A percentile compares a stretch with the other conserved stretches of the same genome.
These are phyloP conservation scores for Maudiozyma pseudohumilis DNA, from an alignment of 805 yeast genomes.

Conservation along the genomic window DNA sequence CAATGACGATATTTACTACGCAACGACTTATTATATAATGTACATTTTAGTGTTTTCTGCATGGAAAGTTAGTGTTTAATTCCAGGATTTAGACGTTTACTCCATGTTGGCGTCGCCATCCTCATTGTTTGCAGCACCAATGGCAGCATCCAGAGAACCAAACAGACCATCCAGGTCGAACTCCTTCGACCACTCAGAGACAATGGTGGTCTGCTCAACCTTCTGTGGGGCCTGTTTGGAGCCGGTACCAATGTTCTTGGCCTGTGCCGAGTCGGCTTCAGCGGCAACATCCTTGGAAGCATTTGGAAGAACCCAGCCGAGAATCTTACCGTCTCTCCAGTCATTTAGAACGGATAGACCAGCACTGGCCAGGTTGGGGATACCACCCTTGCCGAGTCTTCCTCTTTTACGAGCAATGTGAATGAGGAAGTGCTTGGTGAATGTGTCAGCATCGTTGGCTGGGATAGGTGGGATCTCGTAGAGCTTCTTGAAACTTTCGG, in stretches of 20 bases:
- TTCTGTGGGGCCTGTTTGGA: slow-evolving; percentile 34
- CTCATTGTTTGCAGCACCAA: slow-evolving; percentile 19
- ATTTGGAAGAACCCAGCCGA: slow-evolving; percentile 82
- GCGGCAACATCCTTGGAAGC: slow-evolving; percentile 34
- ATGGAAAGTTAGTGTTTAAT: too few relatives aligned
- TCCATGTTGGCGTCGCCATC: slow-evolving; percentile 12
- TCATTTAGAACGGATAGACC: slow-evolving; percentile 76
- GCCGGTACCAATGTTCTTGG: slow-evolving; percentile 29
- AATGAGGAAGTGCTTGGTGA: slow-evolving; percentile 76
- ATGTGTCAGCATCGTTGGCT: slow-evolving; percentile 59
- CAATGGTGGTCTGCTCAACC: slow-evolving; percentile 64
- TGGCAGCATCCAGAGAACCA: slow-evolving; percentile 31
- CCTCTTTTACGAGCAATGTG: slow-evolving; percentile 92
- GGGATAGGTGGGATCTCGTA: slow-evolving; percentile 79
- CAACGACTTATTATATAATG: too few relatives aligned
- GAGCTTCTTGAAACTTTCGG: slow-evolving; percentile 59
- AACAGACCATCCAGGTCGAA: slow-evolving; percentile 84
- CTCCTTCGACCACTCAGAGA: slow-evolving; percentile 86
- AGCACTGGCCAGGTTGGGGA: slow-evolving; percentile 82
- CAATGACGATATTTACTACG: too few relatives aligned
- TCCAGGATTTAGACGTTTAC: too few relatives aligned
- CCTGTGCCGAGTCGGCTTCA: slow-evolving; percentile 8
- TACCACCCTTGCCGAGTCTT: slow-evolving; percentile 83
- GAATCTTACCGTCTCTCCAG: slow-evolving; percentile 93
- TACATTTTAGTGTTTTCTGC: too few relatives aligned